Percentiles rank a stretch among this genome's conserved stretches.
These are phyloP conservation scores for Globisporangium orthogonon DNA, from an alignment of 352 stramenopile species.

Conservation along the genomic window DNA sequence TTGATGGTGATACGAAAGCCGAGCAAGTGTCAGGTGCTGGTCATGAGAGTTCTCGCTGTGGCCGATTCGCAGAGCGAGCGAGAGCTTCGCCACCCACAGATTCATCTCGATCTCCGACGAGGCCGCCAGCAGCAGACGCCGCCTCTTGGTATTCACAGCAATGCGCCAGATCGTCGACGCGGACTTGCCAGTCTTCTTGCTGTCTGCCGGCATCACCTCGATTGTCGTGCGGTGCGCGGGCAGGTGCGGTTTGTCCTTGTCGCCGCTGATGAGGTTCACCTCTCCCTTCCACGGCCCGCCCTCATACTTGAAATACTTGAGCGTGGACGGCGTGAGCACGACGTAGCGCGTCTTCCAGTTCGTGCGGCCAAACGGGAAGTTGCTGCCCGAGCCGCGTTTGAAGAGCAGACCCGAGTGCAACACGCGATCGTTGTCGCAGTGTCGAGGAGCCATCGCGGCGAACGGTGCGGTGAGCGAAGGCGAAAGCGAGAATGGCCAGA, in stretches of 20 bases:
- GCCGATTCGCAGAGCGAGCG: conserved; percentile 23
- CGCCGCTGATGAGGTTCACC: conserved; percentile 20
- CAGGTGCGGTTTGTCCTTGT: not conserved
- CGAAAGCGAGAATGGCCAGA: not conserved
- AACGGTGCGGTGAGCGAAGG: not conserved
- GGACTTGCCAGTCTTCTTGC: conserved; percentile 37
- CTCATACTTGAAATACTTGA: conserved; percentile 31
- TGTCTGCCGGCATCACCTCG: conserved; percentile 37
- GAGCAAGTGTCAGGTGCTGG: not conserved
- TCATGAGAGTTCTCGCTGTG: not conserved
- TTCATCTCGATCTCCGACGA: conserved; percentile 41
- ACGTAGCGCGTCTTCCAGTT: conserved; percentile 59
- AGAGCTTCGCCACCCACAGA: conserved; percentile 33
- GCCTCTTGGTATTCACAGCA: conserved; percentile 26
- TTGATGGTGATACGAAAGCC: not conserved
- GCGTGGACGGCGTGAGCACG: conserved; percentile 26
- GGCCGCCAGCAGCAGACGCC: conserved; percentile 28
- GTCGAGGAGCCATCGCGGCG: not conserved
- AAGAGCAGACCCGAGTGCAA: conserved; percentile 36
- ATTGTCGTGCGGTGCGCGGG: conserved; percentile 13
- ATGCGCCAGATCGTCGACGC: conserved; percentile 44
- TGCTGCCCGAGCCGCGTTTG: conserved; percentile 40
- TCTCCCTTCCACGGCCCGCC: conserved; percentile 28
- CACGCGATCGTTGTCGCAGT: not conserved
- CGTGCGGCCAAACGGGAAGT: conserved; percentile 25